A percentile compares a stretch with the other conserved stretches of the same genome.
phyloP scores from a whole-genome alignment of 2,329 filamentous ascomycete species.

The Talaromyces sp. region DNA sequence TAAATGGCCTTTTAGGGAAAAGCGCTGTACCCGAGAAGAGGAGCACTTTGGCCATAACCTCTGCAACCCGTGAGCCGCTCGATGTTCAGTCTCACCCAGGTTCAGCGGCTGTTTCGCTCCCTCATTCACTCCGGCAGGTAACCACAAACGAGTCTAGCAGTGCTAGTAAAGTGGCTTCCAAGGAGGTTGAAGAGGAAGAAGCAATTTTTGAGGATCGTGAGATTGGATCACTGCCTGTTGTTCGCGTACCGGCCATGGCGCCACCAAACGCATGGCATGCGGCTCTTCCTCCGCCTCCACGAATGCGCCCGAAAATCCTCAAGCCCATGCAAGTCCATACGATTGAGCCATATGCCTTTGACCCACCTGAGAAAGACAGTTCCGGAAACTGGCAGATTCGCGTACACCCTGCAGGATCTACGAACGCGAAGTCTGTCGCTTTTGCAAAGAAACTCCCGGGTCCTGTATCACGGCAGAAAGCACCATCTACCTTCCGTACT shows the following conservation, averaged over 20 bases:
- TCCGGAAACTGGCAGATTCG: constrained; percentile 33
- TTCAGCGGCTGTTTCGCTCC: constrained; percentile 68
- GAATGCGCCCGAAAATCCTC: constrained; percentile 40
- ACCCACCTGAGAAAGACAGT: constrained; percentile 32
- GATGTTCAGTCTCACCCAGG: constrained; percentile 51
- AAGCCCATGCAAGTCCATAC: constrained; percentile 52
- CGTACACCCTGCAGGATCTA: constrained; percentile 46
- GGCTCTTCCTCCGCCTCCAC: constrained; percentile 35
- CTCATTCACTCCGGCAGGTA: constrained; percentile 28
- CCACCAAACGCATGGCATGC: constrained; percentile 62
- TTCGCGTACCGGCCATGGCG: constrained; percentile 60
- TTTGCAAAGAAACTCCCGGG: constrained; percentile 29
- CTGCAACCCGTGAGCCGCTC: constrained; percentile 62
- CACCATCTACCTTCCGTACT: constrained; percentile 22
- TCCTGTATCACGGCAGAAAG: constrained; percentile 22
- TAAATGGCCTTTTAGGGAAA: constrained; percentile 74
- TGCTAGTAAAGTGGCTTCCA: constrained; percentile 50
- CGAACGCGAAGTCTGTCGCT: constrained; percentile 36
- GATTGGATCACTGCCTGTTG: constrained; percentile 69
- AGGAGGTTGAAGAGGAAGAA: constrained; percentile 70
- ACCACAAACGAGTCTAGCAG: constrained; percentile 34
- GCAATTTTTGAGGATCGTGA: constrained; percentile 78
- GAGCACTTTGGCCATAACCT: constrained; percentile 56
- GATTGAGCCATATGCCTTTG: constrained; percentile 41
- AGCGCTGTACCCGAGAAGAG: constrained; percentile 47